Evolutionary conservation across 805 yeast species (phyloP).

Genomic region (Cyberlindnera galapagoensis): DNA sequence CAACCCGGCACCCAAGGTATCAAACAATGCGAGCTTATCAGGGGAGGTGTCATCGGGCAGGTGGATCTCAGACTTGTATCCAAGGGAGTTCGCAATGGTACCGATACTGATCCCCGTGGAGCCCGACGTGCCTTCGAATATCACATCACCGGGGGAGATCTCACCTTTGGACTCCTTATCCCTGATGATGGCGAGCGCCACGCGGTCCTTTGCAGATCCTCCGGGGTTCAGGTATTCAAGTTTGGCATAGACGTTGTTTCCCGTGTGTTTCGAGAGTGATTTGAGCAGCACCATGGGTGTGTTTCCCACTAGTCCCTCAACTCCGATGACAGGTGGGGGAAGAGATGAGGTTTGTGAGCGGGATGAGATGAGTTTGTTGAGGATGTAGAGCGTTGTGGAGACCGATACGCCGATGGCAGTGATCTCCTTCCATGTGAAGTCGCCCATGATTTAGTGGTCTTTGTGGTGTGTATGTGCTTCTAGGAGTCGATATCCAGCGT

Average conservation of each 20-base stretch:
- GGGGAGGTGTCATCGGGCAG: slow-evolving; percentile 88
- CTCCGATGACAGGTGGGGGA: slow-evolving; percentile 40
- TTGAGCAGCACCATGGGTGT: slow-evolving; percentile 77
- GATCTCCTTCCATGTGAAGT: slow-evolving; percentile 21
- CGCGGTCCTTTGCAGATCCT: slow-evolving; percentile 93
- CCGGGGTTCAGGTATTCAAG: slow-evolving; percentile 85
- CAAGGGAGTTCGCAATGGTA: slow-evolving; percentile 79
- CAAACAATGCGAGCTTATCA: slow-evolving; percentile 71
- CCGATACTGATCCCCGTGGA: slow-evolving; percentile 96
- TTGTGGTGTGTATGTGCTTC: too few relatives aligned
- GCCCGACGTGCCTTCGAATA: slow-evolving; percentile 95
- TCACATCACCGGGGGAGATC: slow-evolving; percentile 57
- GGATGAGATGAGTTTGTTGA: slow-evolving; percentile 4
- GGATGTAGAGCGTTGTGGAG: slow-evolving; percentile 9
- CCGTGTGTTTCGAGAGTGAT: slow-evolving; percentile 66
- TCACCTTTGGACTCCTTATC: slow-evolving; percentile 57
- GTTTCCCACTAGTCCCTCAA: slow-evolving; percentile 79
- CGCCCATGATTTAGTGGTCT: slow-evolving; percentile 1
- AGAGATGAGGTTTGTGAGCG: slow-evolving; percentile 12
- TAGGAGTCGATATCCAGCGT: too few relatives aligned
- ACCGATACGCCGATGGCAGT: slow-evolving; percentile 19
- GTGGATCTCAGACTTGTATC: slow-evolving; percentile 89
- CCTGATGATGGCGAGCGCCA: slow-evolving; percentile 77
- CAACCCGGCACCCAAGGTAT: slow-evolving; percentile 72
- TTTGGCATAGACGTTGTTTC: slow-evolving; percentile 82